phyloP scores from a whole-genome alignment of 1,139 yeast genomes.

The Hansenula anomala region DNA sequence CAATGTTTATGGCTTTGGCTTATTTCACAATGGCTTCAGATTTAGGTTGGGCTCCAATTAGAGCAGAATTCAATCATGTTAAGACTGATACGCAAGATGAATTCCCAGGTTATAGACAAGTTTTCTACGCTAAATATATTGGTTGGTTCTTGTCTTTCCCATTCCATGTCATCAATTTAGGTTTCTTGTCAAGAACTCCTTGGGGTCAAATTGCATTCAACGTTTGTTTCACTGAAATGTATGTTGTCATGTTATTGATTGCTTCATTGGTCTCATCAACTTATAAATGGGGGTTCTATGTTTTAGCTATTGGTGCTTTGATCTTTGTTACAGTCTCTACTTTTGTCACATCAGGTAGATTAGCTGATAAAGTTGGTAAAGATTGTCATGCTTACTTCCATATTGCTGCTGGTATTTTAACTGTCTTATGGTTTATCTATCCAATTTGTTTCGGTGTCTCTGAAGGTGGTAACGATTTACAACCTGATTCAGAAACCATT shows the following conservation, averaged over 20 bases:
- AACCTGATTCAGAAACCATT: constrained; percentile 59
- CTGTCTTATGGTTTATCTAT: constrained; percentile 46
- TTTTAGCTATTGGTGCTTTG: constrained; percentile 31
- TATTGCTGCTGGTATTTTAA: constrained; percentile 24
- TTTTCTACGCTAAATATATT: constrained; percentile 55
- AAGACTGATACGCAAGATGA: constrained; percentile 26
- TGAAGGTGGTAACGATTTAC: constrained; percentile 64
- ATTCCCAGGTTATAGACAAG: constrained; percentile 45
- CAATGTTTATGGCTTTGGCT: constrained; percentile 42
- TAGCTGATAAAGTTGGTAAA: constrained; percentile 17
- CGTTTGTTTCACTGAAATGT: constrained; percentile 42
- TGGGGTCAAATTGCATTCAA: constrained; percentile 34
- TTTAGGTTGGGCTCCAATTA: constrained; percentile 49
- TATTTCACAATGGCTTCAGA: constrained; percentile 60
- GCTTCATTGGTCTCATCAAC: constrained; percentile 50
- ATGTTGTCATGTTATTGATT: constrained; percentile 48
- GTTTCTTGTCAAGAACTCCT: constrained; percentile 39
- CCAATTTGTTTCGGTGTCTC: constrained; percentile 57
- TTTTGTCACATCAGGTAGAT: constrained; percentile 23
- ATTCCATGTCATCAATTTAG: constrained; percentile 42
- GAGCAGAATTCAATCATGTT: constrained; percentile 49
- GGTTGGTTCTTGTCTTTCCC: constrained; percentile 67
- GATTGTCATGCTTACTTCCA: constrained; percentile 19
- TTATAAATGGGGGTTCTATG: constrained; percentile 66
- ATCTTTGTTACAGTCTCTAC: constrained; percentile 20